Base-by-base conservation (phyloP, 345 rosid genomes). In the Gossypium stocksii region DNA sequence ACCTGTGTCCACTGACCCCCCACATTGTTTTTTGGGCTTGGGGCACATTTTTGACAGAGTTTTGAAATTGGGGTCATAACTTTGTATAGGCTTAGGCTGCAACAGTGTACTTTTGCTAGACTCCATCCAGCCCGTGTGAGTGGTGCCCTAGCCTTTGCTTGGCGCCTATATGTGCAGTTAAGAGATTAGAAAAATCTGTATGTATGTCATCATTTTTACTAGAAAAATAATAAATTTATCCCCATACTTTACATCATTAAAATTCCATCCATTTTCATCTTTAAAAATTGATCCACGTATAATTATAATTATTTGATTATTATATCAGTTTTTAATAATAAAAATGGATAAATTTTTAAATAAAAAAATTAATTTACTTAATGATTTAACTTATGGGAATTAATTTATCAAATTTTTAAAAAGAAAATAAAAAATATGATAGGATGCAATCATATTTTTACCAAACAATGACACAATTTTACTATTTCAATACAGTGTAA, bases 1-100 rank as follows among this genome's bases (percentile, higher is more conserved):
- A 70, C 80, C 78, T 34, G 41, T 34, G 78, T 57, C 76, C 66
- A 76, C 77, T 81, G 69, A 72, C 78, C 61, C 25, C 2, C 56
- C 59, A 3, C 59, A 3, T 22, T 15, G 27, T 10, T 23, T 66
- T 60, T 64, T 70, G 29, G 70, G 70, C 52, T 27, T 20, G 48
- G 77, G 66, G 14, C 57, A 44, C 68, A 52, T 14, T 72, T 52
- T 16, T 19, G 51, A 13, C 51, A 12, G 51, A 46, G 14, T 34
- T 4, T 34, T 34, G 41, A 34, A 34, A 34, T 34, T 34, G 41
- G 41, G 66, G 75, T 19, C 61, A 54, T 4, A 19, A 70, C 17
- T 43, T 7, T 57, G 12, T 13, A 8, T 22, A 43, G 53, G 9
- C 34, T 56, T 25, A 23, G 63, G 63, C 41, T 23, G 38, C 8